Percentiles rank a stretch among this genome's conserved stretches.
Evolutionary conservation across 176 grass and related monocot species (phyloP).

Genomic region (Panicum miliaceum): DNA sequence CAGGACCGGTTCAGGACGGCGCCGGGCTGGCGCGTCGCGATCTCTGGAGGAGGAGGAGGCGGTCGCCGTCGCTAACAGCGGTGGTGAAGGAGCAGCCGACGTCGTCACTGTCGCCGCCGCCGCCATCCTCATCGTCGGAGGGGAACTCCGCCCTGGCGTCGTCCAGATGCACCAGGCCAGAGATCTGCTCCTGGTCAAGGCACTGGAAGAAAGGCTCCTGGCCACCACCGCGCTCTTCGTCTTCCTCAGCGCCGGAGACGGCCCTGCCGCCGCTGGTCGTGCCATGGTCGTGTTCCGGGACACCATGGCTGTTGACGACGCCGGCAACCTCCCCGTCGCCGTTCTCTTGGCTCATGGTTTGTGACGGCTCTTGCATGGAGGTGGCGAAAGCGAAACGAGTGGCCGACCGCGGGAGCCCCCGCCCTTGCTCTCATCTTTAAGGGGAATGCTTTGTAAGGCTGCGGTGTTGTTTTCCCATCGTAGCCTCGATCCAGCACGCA

Average conservation of each 20-base stretch:
- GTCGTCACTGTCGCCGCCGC: conserved; percentile 41
- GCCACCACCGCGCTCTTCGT: neutral
- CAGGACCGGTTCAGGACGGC: conserved; percentile 13
- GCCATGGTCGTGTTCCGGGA: neutral
- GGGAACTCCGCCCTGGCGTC: conserved; percentile 48
- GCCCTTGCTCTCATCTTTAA: conserved; percentile 37
- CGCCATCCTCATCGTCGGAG: conserved; percentile 33
- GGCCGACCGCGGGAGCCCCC: conserved; percentile 19
- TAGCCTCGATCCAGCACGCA: neutral
- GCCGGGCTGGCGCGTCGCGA: neutral
- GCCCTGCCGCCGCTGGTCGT: neutral
- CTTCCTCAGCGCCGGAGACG: neutral
- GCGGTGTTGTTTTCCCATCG: conserved; percentile 7
- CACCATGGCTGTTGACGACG: neutral
- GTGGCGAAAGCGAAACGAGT: conserved; percentile 46
- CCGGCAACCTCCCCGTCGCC: conserved; percentile 9
- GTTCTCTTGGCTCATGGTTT: conserved; percentile 30
- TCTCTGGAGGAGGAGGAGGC: neutral
- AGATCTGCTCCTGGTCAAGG: conserved; percentile 53
- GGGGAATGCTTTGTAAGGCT: conserved; percentile 43
- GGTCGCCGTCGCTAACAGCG: too few relatives aligned
- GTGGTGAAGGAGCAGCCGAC: conserved; percentile 44
- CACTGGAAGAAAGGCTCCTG: conserved; percentile 59
- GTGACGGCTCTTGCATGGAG: conserved; percentile 41
- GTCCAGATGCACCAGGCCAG: neutral